phyloP scores from a whole-genome alignment of 805 yeast species.

The Aciculoconidium aculeatum region DNA sequence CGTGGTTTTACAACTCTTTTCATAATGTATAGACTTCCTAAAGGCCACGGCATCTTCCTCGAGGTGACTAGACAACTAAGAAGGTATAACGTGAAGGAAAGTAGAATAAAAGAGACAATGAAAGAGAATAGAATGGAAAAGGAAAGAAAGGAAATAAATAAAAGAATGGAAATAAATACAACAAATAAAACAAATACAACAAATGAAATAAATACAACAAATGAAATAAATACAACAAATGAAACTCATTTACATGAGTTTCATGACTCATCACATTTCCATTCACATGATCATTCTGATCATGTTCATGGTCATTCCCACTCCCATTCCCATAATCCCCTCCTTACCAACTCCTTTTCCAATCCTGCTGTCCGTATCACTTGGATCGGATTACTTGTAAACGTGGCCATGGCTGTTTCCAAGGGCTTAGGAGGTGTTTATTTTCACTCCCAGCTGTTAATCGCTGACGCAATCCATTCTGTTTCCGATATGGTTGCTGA shows the following conservation, averaged over 20 bases:
- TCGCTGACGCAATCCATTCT: conserved; percentile 95
- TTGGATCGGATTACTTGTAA: conserved; percentile 81
- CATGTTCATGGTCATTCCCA: conserved; percentile 32
- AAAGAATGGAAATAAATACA: conserved; percentile 2
- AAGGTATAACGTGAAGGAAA: no score
- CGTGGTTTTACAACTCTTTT: conserved; percentile 14
- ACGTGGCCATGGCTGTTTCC: conserved; percentile 78
- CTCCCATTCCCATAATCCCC: conserved; percentile 39
- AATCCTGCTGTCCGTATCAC: conserved; percentile 93
- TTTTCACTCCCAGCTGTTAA: conserved; percentile 89
- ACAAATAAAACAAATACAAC: background rate
- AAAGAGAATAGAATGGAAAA: conserved; percentile 1
- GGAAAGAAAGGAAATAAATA: background rate
- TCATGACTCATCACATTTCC: conserved; percentile 5
- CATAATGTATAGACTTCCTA: conserved; percentile 4
- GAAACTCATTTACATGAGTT: conserved; percentile 3
- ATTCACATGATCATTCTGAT: conserved; percentile 7
- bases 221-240: background rate
- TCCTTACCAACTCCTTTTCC: conserved; percentile 19
- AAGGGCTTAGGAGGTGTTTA: conserved; percentile 86
- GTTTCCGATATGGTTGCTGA: conserved; percentile 87
- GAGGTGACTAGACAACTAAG: no score
- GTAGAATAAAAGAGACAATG: conserved; percentile 1
- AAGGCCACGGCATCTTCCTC: no score
- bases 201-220: background rate